phyloP scores from a whole-genome alignment of 2,329 filamentous ascomycete species.

The Penicillium sp. region DNA sequence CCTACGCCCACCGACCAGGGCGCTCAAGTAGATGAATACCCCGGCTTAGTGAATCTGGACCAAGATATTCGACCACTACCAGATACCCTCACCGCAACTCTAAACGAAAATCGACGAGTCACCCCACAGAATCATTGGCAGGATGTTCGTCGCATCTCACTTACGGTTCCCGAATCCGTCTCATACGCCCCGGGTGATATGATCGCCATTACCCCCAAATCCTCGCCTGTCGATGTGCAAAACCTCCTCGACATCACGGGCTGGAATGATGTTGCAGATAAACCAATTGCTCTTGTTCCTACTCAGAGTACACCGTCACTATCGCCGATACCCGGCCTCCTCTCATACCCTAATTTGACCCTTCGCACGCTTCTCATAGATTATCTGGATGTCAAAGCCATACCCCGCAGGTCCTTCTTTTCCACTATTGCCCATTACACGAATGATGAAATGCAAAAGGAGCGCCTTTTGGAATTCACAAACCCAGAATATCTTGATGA shows the following conservation, averaged over 20 bases:
- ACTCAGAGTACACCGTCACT: constrained; percentile 23
- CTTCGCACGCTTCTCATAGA: constrained; percentile 75
- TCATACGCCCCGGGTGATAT: constrained; percentile 73
- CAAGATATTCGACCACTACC: constrained; percentile 59
- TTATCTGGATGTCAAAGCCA: constrained; percentile 84
- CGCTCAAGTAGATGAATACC: constrained; percentile 14
- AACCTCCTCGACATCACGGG: constrained; percentile 74
- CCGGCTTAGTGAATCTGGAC: constrained; percentile 33
- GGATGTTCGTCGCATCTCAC: constrained; percentile 79
- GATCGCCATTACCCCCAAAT: constrained; percentile 81
- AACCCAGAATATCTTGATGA: constrained; percentile 81
- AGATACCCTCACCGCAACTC: constrained; percentile 55
- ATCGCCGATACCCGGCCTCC: constrained; percentile 39
- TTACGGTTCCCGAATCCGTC: constrained; percentile 51
- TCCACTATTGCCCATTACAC: constrained; percentile 75
- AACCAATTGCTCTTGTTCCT: constrained; percentile 57
- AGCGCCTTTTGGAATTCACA: constrained; percentile 81
- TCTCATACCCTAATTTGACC: constrained; percentile 51
- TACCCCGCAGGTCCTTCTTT: constrained; percentile 87
- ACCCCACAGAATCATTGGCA: constrained; percentile 84
- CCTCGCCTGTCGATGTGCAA: constrained; percentile 79
- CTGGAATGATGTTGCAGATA: constrained; percentile 75
- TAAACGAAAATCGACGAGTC: constrained; percentile 69
- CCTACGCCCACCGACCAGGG: not conserved
- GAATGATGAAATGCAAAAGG: constrained; percentile 69